Evolutionary conservation across 208 protist genomes (phyloP).

Genomic region (Trypanosoma caninum): DNA sequence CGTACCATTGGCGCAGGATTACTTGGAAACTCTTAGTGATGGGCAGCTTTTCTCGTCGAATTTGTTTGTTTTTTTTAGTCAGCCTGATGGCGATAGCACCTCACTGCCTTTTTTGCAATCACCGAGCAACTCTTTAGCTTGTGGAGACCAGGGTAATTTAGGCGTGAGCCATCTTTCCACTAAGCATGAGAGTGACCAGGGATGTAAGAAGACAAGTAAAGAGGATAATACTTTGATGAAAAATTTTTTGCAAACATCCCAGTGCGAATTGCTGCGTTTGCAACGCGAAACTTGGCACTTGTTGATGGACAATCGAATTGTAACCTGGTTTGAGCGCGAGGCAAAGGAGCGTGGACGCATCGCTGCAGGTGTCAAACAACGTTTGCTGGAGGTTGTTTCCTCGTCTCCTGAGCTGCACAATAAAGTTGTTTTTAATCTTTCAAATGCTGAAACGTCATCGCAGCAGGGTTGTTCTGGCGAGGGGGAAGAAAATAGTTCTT

Average conservation of each 20-base stretch:
- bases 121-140: too few species aligned
- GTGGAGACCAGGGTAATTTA: too few species aligned
- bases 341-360: constrained; percentile 51
- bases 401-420: constrained; percentile 5
- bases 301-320: constrained; percentile 81
- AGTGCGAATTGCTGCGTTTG: constrained; percentile 37
- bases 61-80: constrained; percentile 51
- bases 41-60: constrained; percentile 53
- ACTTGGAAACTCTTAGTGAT: constrained; percentile 33
- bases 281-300: constrained; percentile 80
- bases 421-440: neutral
- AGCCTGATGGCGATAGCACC: neutral
- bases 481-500: neutral
- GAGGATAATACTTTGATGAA: too few species aligned
- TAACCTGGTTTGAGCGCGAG: constrained; percentile 85
- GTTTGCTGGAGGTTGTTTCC: constrained; percentile 66
- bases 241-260: too few species aligned
- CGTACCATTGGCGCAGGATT: constrained; percentile 2
- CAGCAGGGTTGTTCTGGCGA: neutral
- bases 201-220: too few species aligned
- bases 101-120: neutral
- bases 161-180: neutral
- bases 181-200: too few species aligned
- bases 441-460: neutral
- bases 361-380: constrained; percentile 59